A percentile compares a stretch with the other conserved stretches of the same genome.
Conservation (phyloP, 352 stramenopile species). For the Globisporangium echinulatum region DNA sequence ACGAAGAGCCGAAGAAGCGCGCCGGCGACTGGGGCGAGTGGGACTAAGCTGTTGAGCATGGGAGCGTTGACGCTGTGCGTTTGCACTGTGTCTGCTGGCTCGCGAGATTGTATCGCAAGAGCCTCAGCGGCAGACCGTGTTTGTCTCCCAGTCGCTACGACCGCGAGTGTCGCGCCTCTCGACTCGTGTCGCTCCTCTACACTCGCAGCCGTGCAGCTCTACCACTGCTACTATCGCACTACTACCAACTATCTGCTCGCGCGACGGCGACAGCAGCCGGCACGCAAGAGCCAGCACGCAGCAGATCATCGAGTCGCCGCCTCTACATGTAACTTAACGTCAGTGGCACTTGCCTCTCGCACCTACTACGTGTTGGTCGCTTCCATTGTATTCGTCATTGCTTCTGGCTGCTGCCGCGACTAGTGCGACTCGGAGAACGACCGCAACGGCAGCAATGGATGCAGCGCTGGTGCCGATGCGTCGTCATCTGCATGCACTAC, state of each 20-base stretch:
- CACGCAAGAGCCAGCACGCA: background rate
- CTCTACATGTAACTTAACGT: slow-evolving; percentile 12
- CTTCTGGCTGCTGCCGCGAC: background rate
- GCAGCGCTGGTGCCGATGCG: background rate
- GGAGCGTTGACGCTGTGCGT: too few relatives aligned
- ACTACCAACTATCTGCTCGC: too few relatives aligned
- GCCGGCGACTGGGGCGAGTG: slow-evolving; percentile 68
- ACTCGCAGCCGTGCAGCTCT: too few relatives aligned
- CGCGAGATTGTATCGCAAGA: slow-evolving; percentile 1
- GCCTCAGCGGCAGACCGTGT: background rate
- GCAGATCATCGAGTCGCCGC: background rate
- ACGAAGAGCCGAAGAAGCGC: slow-evolving; percentile 31
- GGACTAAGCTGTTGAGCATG: slow-evolving; percentile 27
- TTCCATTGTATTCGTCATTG: background rate
- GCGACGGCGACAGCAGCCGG: background rate
- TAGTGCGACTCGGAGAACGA: slow-evolving; percentile 11
- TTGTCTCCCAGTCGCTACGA: too few relatives aligned
- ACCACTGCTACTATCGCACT: too few relatives aligned
- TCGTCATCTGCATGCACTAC: background rate
- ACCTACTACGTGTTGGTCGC: too few relatives aligned
- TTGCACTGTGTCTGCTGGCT: background rate
- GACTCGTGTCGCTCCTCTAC: too few relatives aligned
- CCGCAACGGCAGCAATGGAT: slow-evolving; percentile 2
- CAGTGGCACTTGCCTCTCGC: background rate
- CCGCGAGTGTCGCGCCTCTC: too few relatives aligned